phyloP scores from a whole-genome alignment of 2,329 filamentous ascomycete species.

The Verticillium zaregamsianum region DNA sequence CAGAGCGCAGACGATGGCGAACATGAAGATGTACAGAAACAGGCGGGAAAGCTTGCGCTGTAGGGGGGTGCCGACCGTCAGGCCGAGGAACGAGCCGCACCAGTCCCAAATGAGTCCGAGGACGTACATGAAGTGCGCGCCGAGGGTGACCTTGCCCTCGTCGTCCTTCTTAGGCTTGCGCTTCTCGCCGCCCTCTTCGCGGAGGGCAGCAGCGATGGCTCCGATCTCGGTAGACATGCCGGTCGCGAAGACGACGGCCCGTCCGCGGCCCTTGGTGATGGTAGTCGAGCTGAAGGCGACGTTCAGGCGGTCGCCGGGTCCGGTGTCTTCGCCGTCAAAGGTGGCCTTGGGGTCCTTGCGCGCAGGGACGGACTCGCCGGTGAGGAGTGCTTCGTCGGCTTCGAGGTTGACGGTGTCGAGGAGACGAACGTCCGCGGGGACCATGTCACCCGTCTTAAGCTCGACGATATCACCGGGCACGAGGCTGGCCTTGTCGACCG shows the following conservation, averaged over 20 bases:
- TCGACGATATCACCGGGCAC: slow-evolving; percentile 52
- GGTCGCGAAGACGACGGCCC: slow-evolving; percentile 56
- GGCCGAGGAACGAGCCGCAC: slow-evolving; percentile 37
- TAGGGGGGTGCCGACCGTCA: slow-evolving; percentile 59
- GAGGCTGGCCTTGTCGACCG: slow-evolving; percentile 28
- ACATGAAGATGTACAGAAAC: slow-evolving; percentile 59
- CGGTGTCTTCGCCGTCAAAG: slow-evolving; percentile 25
- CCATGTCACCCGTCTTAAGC: slow-evolving; percentile 47
- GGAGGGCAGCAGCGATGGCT: slow-evolving; percentile 45
- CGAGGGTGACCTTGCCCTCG: neutral
- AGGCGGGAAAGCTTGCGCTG: slow-evolving; percentile 65
- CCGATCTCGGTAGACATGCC: slow-evolving; percentile 58
- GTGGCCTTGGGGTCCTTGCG: slow-evolving; percentile 40
- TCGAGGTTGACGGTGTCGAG: slow-evolving; percentile 57
- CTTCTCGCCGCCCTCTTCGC: neutral
- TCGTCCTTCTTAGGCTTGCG: neutral
- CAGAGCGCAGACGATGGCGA: slow-evolving; percentile 39
- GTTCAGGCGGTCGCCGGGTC: slow-evolving; percentile 49
- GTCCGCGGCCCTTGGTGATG: slow-evolving; percentile 54
- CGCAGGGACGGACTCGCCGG: slow-evolving; percentile 55
- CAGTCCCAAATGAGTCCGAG: slow-evolving; percentile 8
- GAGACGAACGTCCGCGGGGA: slow-evolving; percentile 51
- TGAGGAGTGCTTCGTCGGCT: slow-evolving; percentile 58
- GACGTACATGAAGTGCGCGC: neutral
- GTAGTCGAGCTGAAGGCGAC: slow-evolving; percentile 52